A percentile compares a stretch with the other conserved stretches of the same genome.
phyloP scores from a whole-genome alignment of 2,329 filamentous ascomycete species.

The Alternaria novae-zelandiae region DNA sequence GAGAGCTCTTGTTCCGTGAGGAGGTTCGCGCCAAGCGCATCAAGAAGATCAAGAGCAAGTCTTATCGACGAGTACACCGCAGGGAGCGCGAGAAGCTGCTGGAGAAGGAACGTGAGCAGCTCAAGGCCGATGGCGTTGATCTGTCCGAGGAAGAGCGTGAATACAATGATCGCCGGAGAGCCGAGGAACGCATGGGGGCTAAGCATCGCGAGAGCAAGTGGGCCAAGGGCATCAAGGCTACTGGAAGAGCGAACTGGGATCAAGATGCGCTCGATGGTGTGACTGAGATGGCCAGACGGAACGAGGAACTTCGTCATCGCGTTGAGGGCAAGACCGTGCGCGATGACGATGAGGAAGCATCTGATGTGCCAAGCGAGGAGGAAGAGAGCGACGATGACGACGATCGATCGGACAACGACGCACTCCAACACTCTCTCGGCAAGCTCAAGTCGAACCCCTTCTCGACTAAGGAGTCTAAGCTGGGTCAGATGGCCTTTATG shows the following conservation, averaged over 20 bases:
- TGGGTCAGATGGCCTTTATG: slow-evolving; percentile 95
- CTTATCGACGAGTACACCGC: slow-evolving; percentile 89
- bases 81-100: slow-evolving; percentile 71
- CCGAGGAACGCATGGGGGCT: slow-evolving; percentile 83
- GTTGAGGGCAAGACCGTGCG: slow-evolving; percentile 73
- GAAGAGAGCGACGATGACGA: slow-evolving; percentile 64
- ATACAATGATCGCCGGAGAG: slow-evolving; percentile 73
- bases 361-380: slow-evolving; percentile 55
- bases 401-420: slow-evolving; percentile 61
- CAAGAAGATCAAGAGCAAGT: slow-evolving; percentile 99
- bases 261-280: slow-evolving; percentile 81
- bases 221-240: slow-evolving; percentile 83
- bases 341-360: slow-evolving; percentile 58
- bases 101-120: slow-evolving; percentile 63
- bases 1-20: slow-evolving; percentile 87
- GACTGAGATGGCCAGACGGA: slow-evolving; percentile 79
- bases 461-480: slow-evolving; percentile 66
- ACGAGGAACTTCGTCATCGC: slow-evolving; percentile 80
- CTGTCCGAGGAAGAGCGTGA: slow-evolving; percentile 70
- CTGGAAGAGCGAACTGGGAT: slow-evolving; percentile 84
- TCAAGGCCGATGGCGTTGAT: slow-evolving; percentile 65
- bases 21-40: slow-evolving; percentile 88
- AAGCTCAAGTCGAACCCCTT: slow-evolving; percentile 54
- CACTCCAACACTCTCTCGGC: slow-evolving; percentile 43
- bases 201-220: slow-evolving; percentile 89